A percentile compares a stretch with the other conserved stretches of the same genome.
Conservation (phyloP, 2,329 filamentous ascomycete species). For the Aspergillus felis region DNA sequence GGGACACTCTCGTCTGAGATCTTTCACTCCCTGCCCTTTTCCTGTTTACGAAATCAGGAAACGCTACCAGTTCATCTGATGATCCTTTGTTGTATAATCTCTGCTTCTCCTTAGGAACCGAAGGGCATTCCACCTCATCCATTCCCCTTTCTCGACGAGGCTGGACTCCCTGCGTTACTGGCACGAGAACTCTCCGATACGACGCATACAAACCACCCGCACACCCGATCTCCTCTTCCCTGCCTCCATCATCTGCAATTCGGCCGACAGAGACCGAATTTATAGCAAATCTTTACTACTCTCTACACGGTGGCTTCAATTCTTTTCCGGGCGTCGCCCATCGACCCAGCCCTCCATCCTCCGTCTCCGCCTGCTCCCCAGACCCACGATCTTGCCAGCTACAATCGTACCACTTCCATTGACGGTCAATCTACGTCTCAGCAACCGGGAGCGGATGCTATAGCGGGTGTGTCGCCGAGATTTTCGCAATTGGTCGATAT, state of each 20-base stretch:
- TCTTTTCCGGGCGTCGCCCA: slow-evolving; percentile 57
- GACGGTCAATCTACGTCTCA: slow-evolving; percentile 46
- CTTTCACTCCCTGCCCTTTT: background rate
- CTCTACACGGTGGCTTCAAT: slow-evolving; percentile 59
- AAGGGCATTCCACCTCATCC: slow-evolving; percentile 14
- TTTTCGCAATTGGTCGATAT: slow-evolving; percentile 47
- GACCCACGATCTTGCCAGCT: slow-evolving; percentile 30
- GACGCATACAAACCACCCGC: slow-evolving; percentile 1
- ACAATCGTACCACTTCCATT: slow-evolving; percentile 42
- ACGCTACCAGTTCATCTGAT: background rate
- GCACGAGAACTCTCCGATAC: slow-evolving; percentile 5
- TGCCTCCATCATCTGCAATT: slow-evolving; percentile 18
- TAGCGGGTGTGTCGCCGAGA: slow-evolving; percentile 50
- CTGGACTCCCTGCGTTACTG: slow-evolving; percentile 15
- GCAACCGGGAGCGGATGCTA: slow-evolving; percentile 41
- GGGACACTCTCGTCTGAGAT: background rate
- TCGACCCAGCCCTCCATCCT: slow-evolving; percentile 46
- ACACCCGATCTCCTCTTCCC: slow-evolving; percentile 1
- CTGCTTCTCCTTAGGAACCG: slow-evolving; percentile 5
- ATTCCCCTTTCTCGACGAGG: slow-evolving; percentile 20
- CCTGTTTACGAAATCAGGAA: background rate
- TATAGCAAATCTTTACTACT: slow-evolving; percentile 40
- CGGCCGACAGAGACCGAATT: slow-evolving; percentile 31
- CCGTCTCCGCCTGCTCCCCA: slow-evolving; percentile 44
- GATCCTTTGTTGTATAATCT: background rate